Percentiles rank a stretch among this genome's conserved stretches.
phyloP scores from a whole-genome alignment of 2,329 filamentous ascomycete species.

The Stagonosporopsis chrysanthemi region DNA sequence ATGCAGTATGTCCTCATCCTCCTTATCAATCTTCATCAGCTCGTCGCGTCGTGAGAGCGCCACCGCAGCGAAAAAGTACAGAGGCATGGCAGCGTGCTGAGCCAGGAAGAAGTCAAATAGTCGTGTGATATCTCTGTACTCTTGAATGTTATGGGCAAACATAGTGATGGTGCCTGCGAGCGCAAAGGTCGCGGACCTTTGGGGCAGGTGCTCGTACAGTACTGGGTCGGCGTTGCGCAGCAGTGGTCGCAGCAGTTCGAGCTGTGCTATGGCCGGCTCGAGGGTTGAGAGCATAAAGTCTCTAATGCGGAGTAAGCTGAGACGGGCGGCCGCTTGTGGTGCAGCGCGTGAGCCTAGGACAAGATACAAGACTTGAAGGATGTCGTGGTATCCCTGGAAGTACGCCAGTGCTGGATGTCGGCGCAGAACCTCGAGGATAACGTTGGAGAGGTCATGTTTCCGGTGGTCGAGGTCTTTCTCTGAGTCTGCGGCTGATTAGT shows the following conservation, averaged over 20 bases:
- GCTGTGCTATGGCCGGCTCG: conserved; percentile 79
- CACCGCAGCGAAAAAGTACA: conserved; percentile 85
- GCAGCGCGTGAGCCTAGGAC: conserved; percentile 74
- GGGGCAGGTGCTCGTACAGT: conserved; percentile 77
- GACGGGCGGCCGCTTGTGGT: conserved; percentile 72
- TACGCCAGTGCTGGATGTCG: conserved; percentile 86
- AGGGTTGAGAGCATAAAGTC: conserved; percentile 97
- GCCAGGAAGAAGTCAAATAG: conserved; percentile 93
- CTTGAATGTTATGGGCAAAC: conserved; percentile 94
- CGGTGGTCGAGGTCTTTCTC: conserved; percentile 72
- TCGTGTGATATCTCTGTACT: conserved; percentile 85
- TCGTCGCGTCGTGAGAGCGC: conserved; percentile 81
- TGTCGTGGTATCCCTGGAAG: conserved; percentile 99
- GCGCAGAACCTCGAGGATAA: conserved; percentile 84
- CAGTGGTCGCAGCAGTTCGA: conserved; percentile 86
- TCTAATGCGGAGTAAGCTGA: conserved; percentile 88
- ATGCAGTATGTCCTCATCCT: conserved; percentile 86
- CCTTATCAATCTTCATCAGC: conserved; percentile 80
- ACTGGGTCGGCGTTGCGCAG: conserved; percentile 74
- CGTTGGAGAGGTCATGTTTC: conserved; percentile 77
- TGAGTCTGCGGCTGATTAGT: conserved; percentile 65
- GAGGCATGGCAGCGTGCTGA: conserved; percentile 82
- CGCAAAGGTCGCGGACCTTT: conserved; percentile 87
- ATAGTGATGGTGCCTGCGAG: conserved; percentile 92
- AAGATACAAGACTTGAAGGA: conserved; percentile 92